Evolutionary conservation across 805 yeast genomes (phyloP).

Genomic region (Metschnikowia noctiluminum): DNA sequence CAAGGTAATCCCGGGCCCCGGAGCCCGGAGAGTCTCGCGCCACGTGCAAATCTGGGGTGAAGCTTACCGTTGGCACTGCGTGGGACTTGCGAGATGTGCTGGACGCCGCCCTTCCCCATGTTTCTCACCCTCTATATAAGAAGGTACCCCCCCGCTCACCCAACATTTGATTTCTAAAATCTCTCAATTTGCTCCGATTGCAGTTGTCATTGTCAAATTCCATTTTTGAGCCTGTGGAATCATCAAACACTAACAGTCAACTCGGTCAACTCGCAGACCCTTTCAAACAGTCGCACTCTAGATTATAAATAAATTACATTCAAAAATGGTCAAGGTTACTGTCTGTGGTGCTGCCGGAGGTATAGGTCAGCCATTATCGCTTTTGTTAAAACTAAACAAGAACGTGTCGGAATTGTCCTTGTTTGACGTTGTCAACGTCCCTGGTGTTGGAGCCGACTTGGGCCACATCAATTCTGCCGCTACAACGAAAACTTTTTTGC

Average conservation of each 20-base stretch:
- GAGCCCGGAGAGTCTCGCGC: conserved; percentile 10
- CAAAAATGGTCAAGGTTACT: conserved; percentile 61
- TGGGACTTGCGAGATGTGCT: neutral
- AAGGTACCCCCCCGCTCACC: conserved; percentile 1
- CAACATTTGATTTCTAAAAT: neutral
- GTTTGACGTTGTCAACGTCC: conserved; percentile 79
- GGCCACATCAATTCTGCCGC: conserved; percentile 77
- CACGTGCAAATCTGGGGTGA: conserved; percentile 18
- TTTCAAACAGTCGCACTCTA: neutral
- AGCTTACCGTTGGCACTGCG: neutral
- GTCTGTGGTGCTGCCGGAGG: conserved; percentile 94
- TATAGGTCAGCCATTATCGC: conserved; percentile 88
- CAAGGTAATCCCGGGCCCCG: conserved; percentile 3
- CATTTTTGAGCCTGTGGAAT: too few species aligned
- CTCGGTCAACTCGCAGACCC: neutral
- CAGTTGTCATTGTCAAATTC: neutral
- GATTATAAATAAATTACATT: neutral
- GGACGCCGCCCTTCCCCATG: conserved; percentile 4
- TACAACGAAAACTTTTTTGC: conserved; percentile 56
- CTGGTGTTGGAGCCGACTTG: conserved; percentile 87
- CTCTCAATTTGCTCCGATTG: neutral
- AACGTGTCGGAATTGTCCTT: conserved; percentile 64
- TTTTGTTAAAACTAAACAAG: conserved; percentile 69
- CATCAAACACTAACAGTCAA: neutral
- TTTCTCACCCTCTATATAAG: conserved; percentile 12